Conservation (phyloP, 1,284 basidiomycete genomes). For the Cutaneotrichosporon cutaneum region DNA sequence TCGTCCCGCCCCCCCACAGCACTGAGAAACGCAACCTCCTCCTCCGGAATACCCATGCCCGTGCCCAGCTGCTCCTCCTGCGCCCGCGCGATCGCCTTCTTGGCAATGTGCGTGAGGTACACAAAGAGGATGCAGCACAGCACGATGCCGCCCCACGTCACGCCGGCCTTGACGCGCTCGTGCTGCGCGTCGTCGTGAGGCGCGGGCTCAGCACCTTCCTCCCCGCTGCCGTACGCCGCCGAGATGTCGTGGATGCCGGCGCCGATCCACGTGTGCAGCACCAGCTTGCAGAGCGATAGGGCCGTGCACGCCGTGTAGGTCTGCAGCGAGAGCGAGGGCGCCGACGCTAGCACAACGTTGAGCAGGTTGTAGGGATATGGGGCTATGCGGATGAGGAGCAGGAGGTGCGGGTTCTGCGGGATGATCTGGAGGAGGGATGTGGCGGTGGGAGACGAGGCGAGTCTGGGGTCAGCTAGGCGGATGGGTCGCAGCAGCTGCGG, state of each 20-base stretch:
- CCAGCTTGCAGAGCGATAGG: slow-evolving; percentile 55
- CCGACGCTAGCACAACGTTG: slow-evolving; percentile 58
- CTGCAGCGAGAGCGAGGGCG: slow-evolving; percentile 52
- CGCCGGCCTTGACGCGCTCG: slow-evolving; percentile 36
- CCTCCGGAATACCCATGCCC: slow-evolving; percentile 16
- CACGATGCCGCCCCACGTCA: slow-evolving; percentile 44
- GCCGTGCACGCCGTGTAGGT: slow-evolving; percentile 57
- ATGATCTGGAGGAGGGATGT: slow-evolving; percentile 46
- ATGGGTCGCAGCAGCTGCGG: no score
- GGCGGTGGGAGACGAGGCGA: slow-evolving; percentile 42
- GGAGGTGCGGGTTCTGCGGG: slow-evolving; percentile 52
- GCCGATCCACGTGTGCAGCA: slow-evolving; percentile 49
- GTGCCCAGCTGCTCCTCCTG: slow-evolving; percentile 33
- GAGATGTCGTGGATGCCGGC: slow-evolving; percentile 45
- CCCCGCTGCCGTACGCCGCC: slow-evolving; percentile 16
- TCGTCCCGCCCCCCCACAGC: slow-evolving; percentile 7
- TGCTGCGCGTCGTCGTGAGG: slow-evolving; percentile 22
- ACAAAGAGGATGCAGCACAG: slow-evolving; percentile 56
- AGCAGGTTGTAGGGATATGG: slow-evolving; percentile 59
- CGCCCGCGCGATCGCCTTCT: slow-evolving; percentile 47
- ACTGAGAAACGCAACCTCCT: slow-evolving; percentile 25
- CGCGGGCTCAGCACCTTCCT: neutral
- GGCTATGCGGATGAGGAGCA: slow-evolving; percentile 57
- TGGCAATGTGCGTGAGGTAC: slow-evolving; percentile 55
- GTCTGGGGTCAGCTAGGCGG: slow-evolving; percentile 25